Percentiles rank a stretch among this genome's conserved stretches.
Conservation (phyloP, 192 early-diverging fungal genomes). For the Coemansia sp. region DNA sequence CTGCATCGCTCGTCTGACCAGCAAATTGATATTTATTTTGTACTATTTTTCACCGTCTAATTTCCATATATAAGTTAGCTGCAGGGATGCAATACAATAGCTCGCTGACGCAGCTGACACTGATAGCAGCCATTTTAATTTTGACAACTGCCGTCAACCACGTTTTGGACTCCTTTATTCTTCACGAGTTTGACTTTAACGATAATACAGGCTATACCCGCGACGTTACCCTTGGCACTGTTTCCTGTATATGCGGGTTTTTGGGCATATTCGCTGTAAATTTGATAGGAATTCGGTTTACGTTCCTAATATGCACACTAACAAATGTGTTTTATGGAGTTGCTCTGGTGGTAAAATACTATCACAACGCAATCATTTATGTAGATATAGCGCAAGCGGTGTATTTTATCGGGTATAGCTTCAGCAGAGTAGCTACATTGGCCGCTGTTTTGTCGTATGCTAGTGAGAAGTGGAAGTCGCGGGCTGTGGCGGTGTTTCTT, state of each 20-base stretch:
- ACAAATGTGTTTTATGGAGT: constrained; percentile 20
- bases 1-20: no score
- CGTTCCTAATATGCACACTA: constrained; percentile 17
- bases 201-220: constrained; percentile 23
- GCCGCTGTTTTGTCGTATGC: constrained; percentile 31
- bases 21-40: no score
- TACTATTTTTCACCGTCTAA: no score
- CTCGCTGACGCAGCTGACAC: constrained; percentile 21
- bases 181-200: constrained; percentile 17
- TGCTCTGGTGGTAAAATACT: constrained; percentile 21
- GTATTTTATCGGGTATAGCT: constrained; percentile 10
- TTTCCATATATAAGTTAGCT: no score
- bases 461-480: constrained; percentile 34
- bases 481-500: constrained; percentile 23
- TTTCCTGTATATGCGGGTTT: constrained; percentile 22
- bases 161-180: constrained; percentile 18
- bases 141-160: constrained; percentile 18
- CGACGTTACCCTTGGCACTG: constrained; percentile 20
- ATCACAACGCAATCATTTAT: constrained; percentile 2
- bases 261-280: constrained; percentile 24
- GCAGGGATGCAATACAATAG: constrained; percentile 22
- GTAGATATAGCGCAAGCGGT: constrained; percentile 12
- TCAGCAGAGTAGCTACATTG: constrained; percentile 24
- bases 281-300: constrained; percentile 19
- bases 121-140: constrained; percentile 14